Conservation (phyloP, 2,329 filamentous ascomycete genomes). For the Tympanopsis confertula region DNA sequence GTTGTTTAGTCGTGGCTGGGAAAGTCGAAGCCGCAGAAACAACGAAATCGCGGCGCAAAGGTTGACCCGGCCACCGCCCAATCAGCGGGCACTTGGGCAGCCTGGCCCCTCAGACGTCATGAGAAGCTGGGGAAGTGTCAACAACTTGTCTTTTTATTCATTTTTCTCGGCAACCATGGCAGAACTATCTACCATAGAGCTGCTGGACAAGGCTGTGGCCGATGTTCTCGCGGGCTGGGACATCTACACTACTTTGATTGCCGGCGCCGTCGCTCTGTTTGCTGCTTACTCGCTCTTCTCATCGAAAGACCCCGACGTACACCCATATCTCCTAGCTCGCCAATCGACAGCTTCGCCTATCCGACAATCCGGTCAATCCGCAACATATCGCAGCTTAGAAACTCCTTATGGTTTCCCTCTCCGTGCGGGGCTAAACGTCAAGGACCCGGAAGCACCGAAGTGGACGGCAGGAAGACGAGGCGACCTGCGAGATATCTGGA, state of each 20-base stretch:
- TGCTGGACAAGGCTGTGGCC: background rate
- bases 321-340: constrained; percentile 79
- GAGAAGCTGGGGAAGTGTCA: too few relatives aligned
- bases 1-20: too few relatives aligned
- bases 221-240: constrained; percentile 45
- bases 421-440: constrained; percentile 68
- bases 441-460: constrained; percentile 66
- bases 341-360: constrained; percentile 72
- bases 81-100: too few relatives aligned
- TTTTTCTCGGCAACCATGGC: too few relatives aligned
- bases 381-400: constrained; percentile 51
- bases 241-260: constrained; percentile 62
- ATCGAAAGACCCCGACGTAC: constrained; percentile 73
- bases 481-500: constrained; percentile 86
- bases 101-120: too few relatives aligned
- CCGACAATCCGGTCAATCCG: constrained; percentile 72
- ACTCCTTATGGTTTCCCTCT: constrained; percentile 77
- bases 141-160: too few relatives aligned
- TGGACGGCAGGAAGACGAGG: constrained; percentile 78
- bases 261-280: constrained; percentile 52
- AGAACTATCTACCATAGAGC: background rate
- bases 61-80: too few relatives aligned
- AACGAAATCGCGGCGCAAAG: too few relatives aligned
- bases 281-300: constrained; percentile 61
- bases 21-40: too few relatives aligned